These are phyloP conservation scores for Gypsophila paniculata DNA, from an alignment of 179 eudicot genomes.

Conservation along the genomic window DNA sequence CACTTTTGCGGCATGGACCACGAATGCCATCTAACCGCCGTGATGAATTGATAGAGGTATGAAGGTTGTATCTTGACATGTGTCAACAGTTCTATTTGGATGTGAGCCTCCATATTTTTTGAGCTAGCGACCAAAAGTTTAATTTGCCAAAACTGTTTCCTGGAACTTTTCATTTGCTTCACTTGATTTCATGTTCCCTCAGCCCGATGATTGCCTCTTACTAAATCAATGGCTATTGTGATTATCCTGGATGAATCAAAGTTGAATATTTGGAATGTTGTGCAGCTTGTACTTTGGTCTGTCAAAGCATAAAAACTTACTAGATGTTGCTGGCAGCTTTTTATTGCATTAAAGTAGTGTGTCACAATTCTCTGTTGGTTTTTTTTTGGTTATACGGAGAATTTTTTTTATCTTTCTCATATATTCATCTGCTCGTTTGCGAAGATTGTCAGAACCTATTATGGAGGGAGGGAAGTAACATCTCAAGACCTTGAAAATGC, in stretches of 20 bases:
- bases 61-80: not conserved
- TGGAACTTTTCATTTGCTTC: not conserved
- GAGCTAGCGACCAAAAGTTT: constrained; percentile 6
- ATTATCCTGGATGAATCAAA: constrained; percentile 1
- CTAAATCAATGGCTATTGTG: not conserved
- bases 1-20: constrained; percentile 82
- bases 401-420: not conserved
- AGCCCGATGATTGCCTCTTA: too few species aligned
- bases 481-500: constrained; percentile 75
- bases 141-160: not conserved
- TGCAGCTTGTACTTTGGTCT: not conserved
- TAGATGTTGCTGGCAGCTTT: not conserved
- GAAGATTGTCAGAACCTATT: constrained; percentile 75
- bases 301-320: not conserved
- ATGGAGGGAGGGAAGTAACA: constrained; percentile 80
- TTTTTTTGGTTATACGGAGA: not conserved
- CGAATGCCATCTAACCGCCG: constrained; percentile 82
- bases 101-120: not conserved
- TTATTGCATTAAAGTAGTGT: not conserved
- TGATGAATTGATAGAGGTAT: constrained; percentile 81
- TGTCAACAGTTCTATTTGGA: not conserved
- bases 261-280: not conserved
- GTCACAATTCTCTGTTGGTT: not conserved
- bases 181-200: not conserved
- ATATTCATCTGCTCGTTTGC: not conserved